Base-by-base conservation (phyloP, 2,329 filamentous ascomycete species). In the Stemphylium vesicarium region DNA sequence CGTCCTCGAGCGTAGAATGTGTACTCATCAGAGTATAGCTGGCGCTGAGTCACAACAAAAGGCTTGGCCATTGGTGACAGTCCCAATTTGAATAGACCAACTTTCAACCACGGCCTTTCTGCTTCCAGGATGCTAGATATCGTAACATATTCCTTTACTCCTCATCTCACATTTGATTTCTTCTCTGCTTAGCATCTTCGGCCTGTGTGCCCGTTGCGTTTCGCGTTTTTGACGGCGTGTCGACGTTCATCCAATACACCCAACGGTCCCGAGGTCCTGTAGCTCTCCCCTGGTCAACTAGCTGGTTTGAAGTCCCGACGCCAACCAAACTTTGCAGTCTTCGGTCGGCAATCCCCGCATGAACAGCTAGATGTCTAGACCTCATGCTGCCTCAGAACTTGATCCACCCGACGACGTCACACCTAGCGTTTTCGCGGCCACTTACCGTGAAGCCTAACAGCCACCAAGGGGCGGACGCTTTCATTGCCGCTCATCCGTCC, bases 371-470 rank as follows among this genome's bases (percentile, higher is more conserved):
- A 16, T 13, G 26, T 40, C 41, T 37, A 43, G 52, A 35, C 31
- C 18, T 20, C 12, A 29, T 22, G 16, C 31, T 26, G 16, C 20
- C 31, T 24, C 40, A 20, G 47, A 18, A 45, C 24, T 26, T 20
- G 47, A 15, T 12, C 36, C 41, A 26, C 41, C 45, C 7, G 13
- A 51, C 47, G 41, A 55, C 52, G 52, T 55, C 52, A 55, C 31
- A 44, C 18, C 31, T 24, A 37, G 11, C 24, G 10, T 20, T n/a
- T 37, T 36, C 36, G 20, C 22, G 22, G 36, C 37, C n/a, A 22
- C 41, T 42, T 45, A 26, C 29, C 15, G 16, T 45, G 36, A 41
- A 55, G 47, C 41, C 29, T 36, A 13, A 29, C 16, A 42, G 24
- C 40, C 26, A 35, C 32, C 18, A 26, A 50, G 16, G 12, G 22